Conservation (phyloP, 768 basidiomycete species). For the Termitomyces bulborhizus region DNA sequence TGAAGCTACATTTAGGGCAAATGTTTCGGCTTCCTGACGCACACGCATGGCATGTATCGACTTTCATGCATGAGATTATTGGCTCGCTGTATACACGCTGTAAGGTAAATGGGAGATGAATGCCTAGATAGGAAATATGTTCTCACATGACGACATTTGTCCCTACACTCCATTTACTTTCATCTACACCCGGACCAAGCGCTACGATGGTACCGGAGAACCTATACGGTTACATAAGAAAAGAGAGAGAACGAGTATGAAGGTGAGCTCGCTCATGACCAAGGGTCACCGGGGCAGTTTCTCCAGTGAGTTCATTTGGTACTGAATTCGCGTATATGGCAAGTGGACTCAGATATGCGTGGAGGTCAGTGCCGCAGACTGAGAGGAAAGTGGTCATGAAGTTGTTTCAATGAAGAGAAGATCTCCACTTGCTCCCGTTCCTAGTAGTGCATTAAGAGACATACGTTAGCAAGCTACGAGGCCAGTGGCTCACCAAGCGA, state of each 20-base stretch:
- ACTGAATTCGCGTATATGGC: slow-evolving; percentile 25
- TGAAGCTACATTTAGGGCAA: slow-evolving; percentile 26
- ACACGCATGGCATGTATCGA: slow-evolving; percentile 26
- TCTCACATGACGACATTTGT: slow-evolving; percentile 28
- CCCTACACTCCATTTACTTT: slow-evolving; percentile 25
- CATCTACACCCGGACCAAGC: slow-evolving; percentile 26
- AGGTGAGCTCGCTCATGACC: slow-evolving; percentile 37
- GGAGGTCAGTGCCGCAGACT: slow-evolving; percentile 45
- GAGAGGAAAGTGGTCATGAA: neutral
- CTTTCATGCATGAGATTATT: slow-evolving; percentile 31
- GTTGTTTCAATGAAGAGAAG: neutral
- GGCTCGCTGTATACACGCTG: slow-evolving; percentile 27
- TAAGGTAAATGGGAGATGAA: neutral
- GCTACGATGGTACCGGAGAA: slow-evolving; percentile 29
- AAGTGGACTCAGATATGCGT: slow-evolving; percentile 29
- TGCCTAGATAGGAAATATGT: neutral
- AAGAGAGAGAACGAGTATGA: neutral
- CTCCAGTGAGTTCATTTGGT: slow-evolving; percentile 32
- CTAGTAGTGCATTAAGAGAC: slow-evolving; percentile 9
- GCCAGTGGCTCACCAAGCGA: slow-evolving; percentile 21
- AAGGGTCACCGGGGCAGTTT: slow-evolving; percentile 33
- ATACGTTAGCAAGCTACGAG: neutral
- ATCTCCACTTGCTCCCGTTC: slow-evolving; percentile 22
- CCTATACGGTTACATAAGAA: slow-evolving; percentile 10
- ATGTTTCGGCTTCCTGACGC: slow-evolving; percentile 25